Evolutionary conservation across 2,329 filamentous ascomycete species (phyloP), one percentile per base, ranked within the genome.

Genomic region (Chaetomiaceae sp.): DNA sequence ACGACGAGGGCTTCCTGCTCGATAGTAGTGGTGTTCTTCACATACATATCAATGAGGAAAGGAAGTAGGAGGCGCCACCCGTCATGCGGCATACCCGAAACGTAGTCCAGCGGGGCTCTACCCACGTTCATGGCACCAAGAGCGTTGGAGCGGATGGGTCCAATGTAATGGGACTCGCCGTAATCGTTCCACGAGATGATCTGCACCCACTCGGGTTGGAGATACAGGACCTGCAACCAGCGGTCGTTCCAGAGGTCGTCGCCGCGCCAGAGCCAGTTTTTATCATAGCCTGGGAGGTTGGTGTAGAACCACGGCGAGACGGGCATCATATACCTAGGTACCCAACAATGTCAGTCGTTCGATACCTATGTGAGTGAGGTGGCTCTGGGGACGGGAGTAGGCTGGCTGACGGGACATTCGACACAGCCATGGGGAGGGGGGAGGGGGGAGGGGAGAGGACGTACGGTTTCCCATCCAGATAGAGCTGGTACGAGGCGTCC

Each of bases 241-340:
- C 82, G 76, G 5, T 56, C n/a, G 22, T 37, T 76, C 81, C 83
- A 87, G 12, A 85, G 66, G 51, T 76, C 71, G 57, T 81, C 79
- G 19, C 77, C 75, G 23, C 45, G 37, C 54, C 55, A 83, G 2
- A 81, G 66, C 72, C 74, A 77, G 57, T 75, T 74, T 65, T 78
- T 79, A 62, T 69, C 23, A 17, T 37, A 61, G n/a, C 51, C 53
- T 0, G 56, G 58, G 19, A 60, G 71, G 54, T 80, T 73, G 1
- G 78, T 79, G 65, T 76, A 83, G 65, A 83, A 83, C 79, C 78
- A 82, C 0, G 80, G 79, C 0, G 76, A 76, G n/a, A 80, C 74
- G 2, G 77, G 72, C 76, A 80, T 80, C 74, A 81, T 80, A 59
- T 69, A n/a, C n/a, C n/a, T n/a, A n/a, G n/a, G n/a, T n/a, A n/a